phyloP scores from a whole-genome alignment of 2,329 filamentous ascomycete genomes.

The Neofusicoccum cordaticola region DNA sequence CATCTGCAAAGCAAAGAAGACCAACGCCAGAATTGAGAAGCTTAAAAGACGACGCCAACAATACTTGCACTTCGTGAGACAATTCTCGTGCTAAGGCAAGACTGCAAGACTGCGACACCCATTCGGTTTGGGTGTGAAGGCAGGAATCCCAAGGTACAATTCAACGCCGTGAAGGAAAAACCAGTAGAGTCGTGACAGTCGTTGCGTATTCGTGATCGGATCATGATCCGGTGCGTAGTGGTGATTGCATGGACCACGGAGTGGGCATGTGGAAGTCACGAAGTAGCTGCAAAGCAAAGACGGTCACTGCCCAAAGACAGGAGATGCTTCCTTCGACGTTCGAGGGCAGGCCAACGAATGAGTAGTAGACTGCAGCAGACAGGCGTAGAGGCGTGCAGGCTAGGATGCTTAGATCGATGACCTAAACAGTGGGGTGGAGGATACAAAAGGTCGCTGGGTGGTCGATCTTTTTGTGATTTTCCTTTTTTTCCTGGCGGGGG shows the following conservation, averaged over 20 bases:
- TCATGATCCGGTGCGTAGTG: background rate
- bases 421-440: background rate
- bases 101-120: background rate
- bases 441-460: background rate
- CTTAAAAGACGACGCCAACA: too few relatives aligned
- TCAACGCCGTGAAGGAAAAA: background rate
- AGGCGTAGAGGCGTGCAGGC: background rate
- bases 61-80: too few relatives aligned
- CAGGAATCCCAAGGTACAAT: background rate
- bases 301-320: background rate
- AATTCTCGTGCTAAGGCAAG: background rate
- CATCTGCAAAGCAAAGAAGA: too few relatives aligned
- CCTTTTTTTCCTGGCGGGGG: background rate
- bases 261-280: background rate
- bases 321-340: background rate
- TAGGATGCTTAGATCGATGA: background rate
- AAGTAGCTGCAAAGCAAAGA: background rate
- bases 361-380: background rate
- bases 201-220: background rate
- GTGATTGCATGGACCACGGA: background rate
- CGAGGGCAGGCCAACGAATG: background rate
- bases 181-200: background rate
- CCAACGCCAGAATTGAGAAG: too few relatives aligned
- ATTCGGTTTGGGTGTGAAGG: background rate
- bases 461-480: constrained; percentile 1